Percentiles rank a stretch among this genome's conserved stretches.
Conservation (phyloP, 2,329 filamentous ascomycete species). For the Macroventuria anomochaeta region DNA sequence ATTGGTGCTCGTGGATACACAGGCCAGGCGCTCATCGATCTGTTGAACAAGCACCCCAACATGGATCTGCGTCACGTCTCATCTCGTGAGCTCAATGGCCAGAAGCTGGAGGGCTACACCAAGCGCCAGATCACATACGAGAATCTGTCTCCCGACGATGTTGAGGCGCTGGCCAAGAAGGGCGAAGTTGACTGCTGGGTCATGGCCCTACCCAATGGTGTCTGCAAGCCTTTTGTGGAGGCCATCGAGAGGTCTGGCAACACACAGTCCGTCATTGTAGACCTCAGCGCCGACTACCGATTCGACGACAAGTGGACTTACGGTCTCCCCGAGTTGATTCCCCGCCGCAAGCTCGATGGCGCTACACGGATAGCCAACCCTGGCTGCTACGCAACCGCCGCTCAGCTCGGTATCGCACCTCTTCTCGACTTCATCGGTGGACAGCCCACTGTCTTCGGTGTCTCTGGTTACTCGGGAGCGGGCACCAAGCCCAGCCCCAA, state of each 20-base stretch:
- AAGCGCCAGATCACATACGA: slow-evolving; percentile 94
- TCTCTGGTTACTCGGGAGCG: slow-evolving; percentile 92
- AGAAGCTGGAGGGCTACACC: slow-evolving; percentile 85
- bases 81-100: slow-evolving; percentile 87
- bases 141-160: slow-evolving; percentile 85
- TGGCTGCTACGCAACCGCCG: slow-evolving; percentile 93
- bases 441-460: slow-evolving; percentile 83
- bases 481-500: slow-evolving; percentile 93
- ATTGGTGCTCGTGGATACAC: slow-evolving; percentile 95
- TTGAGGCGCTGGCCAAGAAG: slow-evolving; percentile 80
- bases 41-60: slow-evolving; percentile 86
- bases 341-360: slow-evolving; percentile 75
- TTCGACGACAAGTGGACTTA: slow-evolving; percentile 89
- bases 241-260: slow-evolving; percentile 76
- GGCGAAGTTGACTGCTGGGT: slow-evolving; percentile 95
- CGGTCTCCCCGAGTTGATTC: slow-evolving; percentile 84
- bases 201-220: slow-evolving; percentile 94
- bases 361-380: slow-evolving; percentile 88
- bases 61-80: slow-evolving; percentile 92
- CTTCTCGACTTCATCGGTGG: slow-evolving; percentile 79
- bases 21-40: slow-evolving; percentile 84
- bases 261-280: slow-evolving; percentile 77
- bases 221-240: slow-evolving; percentile 92
- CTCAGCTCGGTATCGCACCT: slow-evolving; percentile 87
- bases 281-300: slow-evolving; percentile 95